phyloP scores from a whole-genome alignment of 306 rosid species.

The Cercis canadensis region DNA sequence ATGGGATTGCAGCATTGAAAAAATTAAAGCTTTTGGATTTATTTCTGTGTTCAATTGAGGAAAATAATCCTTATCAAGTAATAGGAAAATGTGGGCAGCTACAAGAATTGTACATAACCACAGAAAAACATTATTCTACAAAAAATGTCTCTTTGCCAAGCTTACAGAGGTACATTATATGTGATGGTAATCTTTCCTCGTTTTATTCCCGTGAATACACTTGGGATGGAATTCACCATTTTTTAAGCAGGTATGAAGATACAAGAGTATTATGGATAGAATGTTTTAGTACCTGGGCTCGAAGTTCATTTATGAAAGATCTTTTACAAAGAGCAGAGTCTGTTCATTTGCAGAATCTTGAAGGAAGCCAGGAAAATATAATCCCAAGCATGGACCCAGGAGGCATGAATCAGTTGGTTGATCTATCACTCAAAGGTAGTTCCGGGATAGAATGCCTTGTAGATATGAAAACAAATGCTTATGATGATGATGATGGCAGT shows the following conservation, averaged over 20 bases:
- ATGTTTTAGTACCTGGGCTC: too few relatives aligned
- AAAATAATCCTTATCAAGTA: background rate
- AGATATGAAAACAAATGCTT: background rate
- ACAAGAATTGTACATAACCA: background rate
- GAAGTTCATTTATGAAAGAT: too few relatives aligned
- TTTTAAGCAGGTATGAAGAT: background rate
- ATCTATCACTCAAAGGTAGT: background rate
- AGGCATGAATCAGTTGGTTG: constrained; percentile 1
- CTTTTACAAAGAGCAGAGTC: too few relatives aligned
- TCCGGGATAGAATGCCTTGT: background rate
- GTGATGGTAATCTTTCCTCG: background rate
- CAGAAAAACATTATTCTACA: background rate
- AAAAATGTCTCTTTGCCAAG: background rate
- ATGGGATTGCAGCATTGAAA: background rate
- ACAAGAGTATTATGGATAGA: background rate
- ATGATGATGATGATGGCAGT: too few relatives aligned
- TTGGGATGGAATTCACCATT: too few relatives aligned
- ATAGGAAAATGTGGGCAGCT: background rate
- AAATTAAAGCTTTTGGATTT: background rate
- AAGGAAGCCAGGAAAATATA: background rate
- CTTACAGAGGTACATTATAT: background rate
- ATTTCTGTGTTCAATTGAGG: background rate
- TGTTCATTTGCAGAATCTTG: too few relatives aligned
- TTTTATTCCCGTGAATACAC: too few relatives aligned
- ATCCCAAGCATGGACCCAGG: background rate